Evolutionary conservation across 2,329 filamentous ascomycete genomes (phyloP).

Genomic region (Penicillium sp.): DNA sequence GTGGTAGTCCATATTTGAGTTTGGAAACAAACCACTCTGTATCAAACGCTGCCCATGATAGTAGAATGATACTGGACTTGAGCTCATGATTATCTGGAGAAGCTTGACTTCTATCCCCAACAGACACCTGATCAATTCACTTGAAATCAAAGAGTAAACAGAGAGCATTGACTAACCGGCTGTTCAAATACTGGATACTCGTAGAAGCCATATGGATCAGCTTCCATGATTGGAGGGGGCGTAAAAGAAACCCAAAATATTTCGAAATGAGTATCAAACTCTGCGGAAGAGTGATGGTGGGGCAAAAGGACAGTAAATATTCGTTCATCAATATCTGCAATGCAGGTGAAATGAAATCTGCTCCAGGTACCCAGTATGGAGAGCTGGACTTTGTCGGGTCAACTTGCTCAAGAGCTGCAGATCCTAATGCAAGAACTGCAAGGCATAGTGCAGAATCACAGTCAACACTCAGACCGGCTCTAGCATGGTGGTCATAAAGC

Average conservation of each 20-base stretch:
- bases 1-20: too few relatives aligned
- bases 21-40: slow-evolving; percentile 1
- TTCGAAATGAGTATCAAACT: slow-evolving; percentile 5
- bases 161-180: neutral
- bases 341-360: neutral
- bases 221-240: slow-evolving; percentile 5
- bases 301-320: slow-evolving; percentile 5
- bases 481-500: neutral
- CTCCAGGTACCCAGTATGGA: slow-evolving; percentile 2
- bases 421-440: slow-evolving; percentile 5
- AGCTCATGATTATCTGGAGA: slow-evolving; percentile 1
- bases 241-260: slow-evolving; percentile 6
- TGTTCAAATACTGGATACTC: slow-evolving; percentile 8
- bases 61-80: slow-evolving; percentile 2
- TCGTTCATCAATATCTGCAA: slow-evolving; percentile 8
- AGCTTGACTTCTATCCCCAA: slow-evolving; percentile 1
- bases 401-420: slow-evolving; percentile 2
- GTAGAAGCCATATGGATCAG: slow-evolving; percentile 6
- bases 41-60: slow-evolving; percentile 5
- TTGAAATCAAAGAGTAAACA: too few relatives aligned
- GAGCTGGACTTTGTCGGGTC: slow-evolving; percentile 3
- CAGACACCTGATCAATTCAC: neutral
- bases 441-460: slow-evolving; percentile 4
- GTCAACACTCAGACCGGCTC: slow-evolving; percentile 1
- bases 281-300: slow-evolving; percentile 4